Evolutionary conservation across 2,329 filamentous ascomycete species (phyloP), one percentile per base, ranked within the genome.

Genomic region (Exophiala calicioides): DNA sequence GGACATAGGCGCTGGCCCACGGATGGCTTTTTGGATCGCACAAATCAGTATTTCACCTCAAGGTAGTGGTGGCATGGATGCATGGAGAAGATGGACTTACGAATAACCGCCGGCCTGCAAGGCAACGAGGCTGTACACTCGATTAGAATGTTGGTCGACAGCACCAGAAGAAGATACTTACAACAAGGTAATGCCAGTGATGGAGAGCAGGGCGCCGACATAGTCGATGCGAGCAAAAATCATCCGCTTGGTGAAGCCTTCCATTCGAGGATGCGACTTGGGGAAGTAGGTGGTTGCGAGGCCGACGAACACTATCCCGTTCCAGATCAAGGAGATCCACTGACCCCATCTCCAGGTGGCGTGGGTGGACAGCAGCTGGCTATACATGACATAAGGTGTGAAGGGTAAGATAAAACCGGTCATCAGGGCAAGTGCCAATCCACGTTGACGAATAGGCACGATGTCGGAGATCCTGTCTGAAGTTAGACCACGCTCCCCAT

Each of bases 291-390:
- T 34, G 6, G 34, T 21, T 3, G 18, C 26, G 6, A 51, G 27
- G 5, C 33, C 39, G n/a, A 44, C 4, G 13, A 47, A 38, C 8
- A 18, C 16, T 6, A 54, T n/a, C 3, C 26, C 42, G 23, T 50
- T 44, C 35, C 37, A 53, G 18, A 50, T 42, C 19, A 42, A 7
- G 15, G 19, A 23, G n/a, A 53, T 50, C 47, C 50, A 47, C 4
- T 34, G n/a, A 4, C 35, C 16, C 35, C 39, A 53, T 35, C 50
- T 19, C 50, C 71, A 74, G 26, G 55, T 64, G 7, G 62, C 60
- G 42, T 72, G 59, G 7, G 29, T n/a, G 5, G 72, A 66, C 45
- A 76, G 73, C 15, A 82, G 69, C 59, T 84, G 80, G 18, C 71
- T 79, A 64, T 76, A 85, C 19, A 85, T 63, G 9, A 53, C 36